A percentile compares a stretch with the other conserved stretches of the same genome.
These are phyloP conservation scores for Rhizopogon vulgaris DNA, from an alignment of 768 basidiomycete species.

Conservation along the genomic window DNA sequence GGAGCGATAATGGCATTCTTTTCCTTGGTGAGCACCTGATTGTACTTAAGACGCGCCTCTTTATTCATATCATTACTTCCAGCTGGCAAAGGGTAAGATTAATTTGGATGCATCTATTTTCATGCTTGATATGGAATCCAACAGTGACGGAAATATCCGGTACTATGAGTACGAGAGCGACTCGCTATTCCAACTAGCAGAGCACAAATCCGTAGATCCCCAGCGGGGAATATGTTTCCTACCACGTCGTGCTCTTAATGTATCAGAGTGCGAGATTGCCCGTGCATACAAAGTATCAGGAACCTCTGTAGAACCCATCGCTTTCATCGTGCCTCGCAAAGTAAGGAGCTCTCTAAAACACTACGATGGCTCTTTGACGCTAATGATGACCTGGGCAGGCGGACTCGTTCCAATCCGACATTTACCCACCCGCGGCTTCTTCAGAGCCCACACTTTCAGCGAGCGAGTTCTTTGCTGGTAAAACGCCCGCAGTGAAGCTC, in stretches of 20 bases:
- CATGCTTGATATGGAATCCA: conserved; percentile 3
- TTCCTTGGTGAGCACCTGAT: conserved; percentile 51
- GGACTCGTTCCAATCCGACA: conserved; percentile 95
- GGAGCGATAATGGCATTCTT: conserved; percentile 88
- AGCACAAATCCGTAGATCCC: conserved; percentile 86
- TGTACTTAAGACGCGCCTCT: conserved; percentile 14
- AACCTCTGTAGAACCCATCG: conserved; percentile 77
- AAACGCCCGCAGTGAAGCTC: conserved; percentile 69
- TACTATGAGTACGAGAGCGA: conserved; percentile 95
- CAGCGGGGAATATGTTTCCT: conserved; percentile 98
- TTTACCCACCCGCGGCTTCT: conserved; percentile 89
- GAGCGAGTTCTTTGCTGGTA: conserved; percentile 84
- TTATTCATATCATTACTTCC: conserved; percentile 1
- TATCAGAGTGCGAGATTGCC: conserved; percentile 91
- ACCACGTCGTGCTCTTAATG: conserved; percentile 84
- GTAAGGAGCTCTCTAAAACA: conserved; percentile 35
- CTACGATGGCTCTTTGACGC: background rate
- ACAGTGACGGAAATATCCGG: conserved; percentile 93
- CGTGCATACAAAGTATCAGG: conserved; percentile 85
- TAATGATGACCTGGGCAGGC: conserved; percentile 40
- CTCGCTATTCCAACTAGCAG: conserved; percentile 65
- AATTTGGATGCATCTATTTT: background rate
- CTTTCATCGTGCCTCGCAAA: conserved; percentile 92
- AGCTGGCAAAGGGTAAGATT: conserved; percentile 81
- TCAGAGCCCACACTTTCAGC: conserved; percentile 74